Base-by-base conservation (phyloP, 1,284 basidiomycete genomes). In the Rugosomyces carneus region DNA sequence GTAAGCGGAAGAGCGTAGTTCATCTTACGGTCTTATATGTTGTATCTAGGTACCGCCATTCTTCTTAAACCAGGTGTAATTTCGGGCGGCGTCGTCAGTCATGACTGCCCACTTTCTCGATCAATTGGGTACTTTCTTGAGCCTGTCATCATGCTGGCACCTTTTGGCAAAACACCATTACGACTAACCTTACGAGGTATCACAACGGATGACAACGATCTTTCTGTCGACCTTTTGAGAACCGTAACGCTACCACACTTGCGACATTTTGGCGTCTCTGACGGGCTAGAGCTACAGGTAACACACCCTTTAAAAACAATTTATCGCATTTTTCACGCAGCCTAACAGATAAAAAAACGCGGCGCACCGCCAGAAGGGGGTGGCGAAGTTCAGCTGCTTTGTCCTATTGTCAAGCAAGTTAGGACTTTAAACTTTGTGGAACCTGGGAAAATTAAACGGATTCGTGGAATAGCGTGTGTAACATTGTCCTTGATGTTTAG, bases 61-160 rank as follows among this genome's bases (percentile, higher is more conserved):
- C 73, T 97, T 13, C 71, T 98, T 43, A 93, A 92, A 60, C 96
- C 96, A 13, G 96, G 96, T 1, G 75, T 97, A 32, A 86, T 99
- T 41, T 76, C 81, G 20, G 95, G 96, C 10, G 96, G 96, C 1
- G 65, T 68, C 8, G 68, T 93, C 47, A 76, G 74, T 3, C 95
- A 99, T 61, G 89, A 94, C 21, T 97, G 94, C 59, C 89, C 93
- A 16, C 66, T 85, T 7, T 88, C 89, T 8, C 77, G 93, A 23
- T 86, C 89, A 15, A 75, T 99, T 32, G 95, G 96, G 7, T 99
- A 98, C 68, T 99, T 90, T 63, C 71, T 99, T 23, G 95, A 99
- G 60, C 87, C 93, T 23, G 63, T 98, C 3, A 72, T 96, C 8
- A 87, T 92, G 68, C 72, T 99, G 1, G 94, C 91, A 1, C 93